These are phyloP conservation scores for Piper betle DNA, from an alignment of 164 flowering plant species.

Conservation along the genomic window DNA sequence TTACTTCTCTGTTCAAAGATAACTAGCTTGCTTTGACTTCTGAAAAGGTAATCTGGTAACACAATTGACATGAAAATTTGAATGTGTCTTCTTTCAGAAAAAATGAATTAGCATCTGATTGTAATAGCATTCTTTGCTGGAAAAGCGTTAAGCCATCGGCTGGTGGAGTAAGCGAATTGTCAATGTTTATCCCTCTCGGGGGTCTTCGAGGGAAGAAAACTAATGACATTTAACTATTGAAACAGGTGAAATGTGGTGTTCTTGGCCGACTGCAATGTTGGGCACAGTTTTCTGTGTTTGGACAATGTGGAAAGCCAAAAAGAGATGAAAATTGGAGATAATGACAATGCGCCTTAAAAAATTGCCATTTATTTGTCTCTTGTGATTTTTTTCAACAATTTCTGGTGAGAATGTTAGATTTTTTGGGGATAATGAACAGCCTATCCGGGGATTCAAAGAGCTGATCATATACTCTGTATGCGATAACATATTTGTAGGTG, in stretches of 20 bases:
- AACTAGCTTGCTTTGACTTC: background rate
- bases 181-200: background rate
- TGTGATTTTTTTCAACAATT: no score
- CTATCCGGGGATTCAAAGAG: no score
- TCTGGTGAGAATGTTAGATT: no score
- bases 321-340: background rate
- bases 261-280: background rate
- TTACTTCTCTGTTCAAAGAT: background rate
- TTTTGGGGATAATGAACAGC: no score
- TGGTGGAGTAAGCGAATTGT: constrained; percentile 3
- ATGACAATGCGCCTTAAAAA: background rate
- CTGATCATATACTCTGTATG: no score
- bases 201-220: background rate
- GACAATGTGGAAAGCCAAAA: constrained; percentile 8
- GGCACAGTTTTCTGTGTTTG: constrained; percentile 6
- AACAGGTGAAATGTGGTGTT: constrained; percentile 8
- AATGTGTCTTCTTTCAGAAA: constrained; percentile 1
- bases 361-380: no score
- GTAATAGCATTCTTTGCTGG: constrained; percentile 13
- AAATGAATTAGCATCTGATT: constrained; percentile 11
- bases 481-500: no score
- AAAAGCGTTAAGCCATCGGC: constrained; percentile 4
- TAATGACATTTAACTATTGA: background rate
- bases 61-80: background rate
- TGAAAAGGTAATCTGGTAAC: background rate